These are phyloP conservation scores for Ceriops zippeliana DNA, from an alignment of 345 rosid species.

Conservation along the genomic window DNA sequence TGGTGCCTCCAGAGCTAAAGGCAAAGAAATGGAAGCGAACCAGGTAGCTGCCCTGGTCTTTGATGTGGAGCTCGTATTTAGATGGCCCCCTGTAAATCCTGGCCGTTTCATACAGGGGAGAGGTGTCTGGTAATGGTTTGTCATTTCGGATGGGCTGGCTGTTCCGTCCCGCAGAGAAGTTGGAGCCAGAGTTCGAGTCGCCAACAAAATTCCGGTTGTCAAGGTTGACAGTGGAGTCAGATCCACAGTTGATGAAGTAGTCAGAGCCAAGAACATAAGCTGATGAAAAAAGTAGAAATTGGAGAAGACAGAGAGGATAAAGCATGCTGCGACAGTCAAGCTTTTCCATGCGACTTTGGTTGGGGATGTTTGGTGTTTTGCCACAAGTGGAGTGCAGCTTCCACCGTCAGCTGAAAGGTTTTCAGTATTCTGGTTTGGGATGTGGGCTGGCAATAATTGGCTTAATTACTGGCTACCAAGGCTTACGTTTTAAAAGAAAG, in stretches of 20 bases:
- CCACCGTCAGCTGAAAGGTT: too few species aligned
- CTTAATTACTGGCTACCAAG: not conserved
- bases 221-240: conserved; percentile 4
- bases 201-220: conserved; percentile 15
- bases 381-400: too few species aligned
- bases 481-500: not conserved
- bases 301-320: conserved; percentile 12
- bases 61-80: conserved; percentile 30
- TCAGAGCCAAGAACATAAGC: not conserved
- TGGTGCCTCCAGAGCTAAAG: conserved; percentile 8
- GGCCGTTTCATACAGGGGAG: conserved; percentile 42
- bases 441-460: not conserved
- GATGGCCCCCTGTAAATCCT: conserved; percentile 39
- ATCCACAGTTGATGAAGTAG: conserved; percentile 36
- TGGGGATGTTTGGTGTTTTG: not conserved
- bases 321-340: not conserved
- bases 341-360: conserved; percentile 4
- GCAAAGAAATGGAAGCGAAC: conserved; percentile 47
- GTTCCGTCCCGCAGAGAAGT: conserved; percentile 6
- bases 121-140: not conserved
- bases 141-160: conserved; percentile 3
- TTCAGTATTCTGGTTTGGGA: not conserved
- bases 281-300: not conserved
- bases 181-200: conserved; percentile 8
- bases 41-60: conserved; percentile 28